A percentile compares a stretch with the other conserved stretches of the same genome.
phyloP scores from a whole-genome alignment of 2,329 filamentous ascomycete genomes.

The Neophaeococcomyces mojaviensis region DNA sequence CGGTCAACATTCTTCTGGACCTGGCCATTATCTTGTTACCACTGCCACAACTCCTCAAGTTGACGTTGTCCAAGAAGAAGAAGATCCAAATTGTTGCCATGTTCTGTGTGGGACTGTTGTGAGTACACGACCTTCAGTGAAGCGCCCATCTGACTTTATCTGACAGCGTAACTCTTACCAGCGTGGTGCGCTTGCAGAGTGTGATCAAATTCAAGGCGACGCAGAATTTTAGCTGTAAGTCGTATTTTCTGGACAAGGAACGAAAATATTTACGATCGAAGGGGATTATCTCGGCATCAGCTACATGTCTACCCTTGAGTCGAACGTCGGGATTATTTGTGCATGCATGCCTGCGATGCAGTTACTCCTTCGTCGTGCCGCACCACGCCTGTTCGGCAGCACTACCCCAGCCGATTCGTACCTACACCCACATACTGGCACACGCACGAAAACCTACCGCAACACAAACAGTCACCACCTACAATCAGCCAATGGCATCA shows the following conservation, averaged over 20 bases:
- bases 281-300: constrained; percentile 1
- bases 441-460: no score
- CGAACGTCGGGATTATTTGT: constrained; percentile 11
- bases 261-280: background rate
- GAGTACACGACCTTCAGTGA: constrained; percentile 8
- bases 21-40: constrained; percentile 27
- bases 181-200: background rate
- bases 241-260: background rate
- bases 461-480: no score
- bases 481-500: no score
- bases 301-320: constrained; percentile 8
- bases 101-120: constrained; percentile 34
- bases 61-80: constrained; percentile 25
- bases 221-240: constrained; percentile 5
- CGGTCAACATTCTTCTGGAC: constrained; percentile 28
- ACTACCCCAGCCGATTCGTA: background rate
- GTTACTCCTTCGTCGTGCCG: constrained; percentile 1
- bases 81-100: constrained; percentile 29
- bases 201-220: constrained; percentile 1
- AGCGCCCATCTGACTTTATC: background rate
- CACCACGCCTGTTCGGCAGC: constrained; percentile 1
- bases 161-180: constrained; percentile 4
- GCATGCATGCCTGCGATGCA: constrained; percentile 10
- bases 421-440: no score
- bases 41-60: constrained; percentile 23